Evolutionary conservation across 2,329 filamentous ascomycete genomes (phyloP), one percentile per base, ranked within the genome.

Genomic region (Endoconidiophora polonica): DNA sequence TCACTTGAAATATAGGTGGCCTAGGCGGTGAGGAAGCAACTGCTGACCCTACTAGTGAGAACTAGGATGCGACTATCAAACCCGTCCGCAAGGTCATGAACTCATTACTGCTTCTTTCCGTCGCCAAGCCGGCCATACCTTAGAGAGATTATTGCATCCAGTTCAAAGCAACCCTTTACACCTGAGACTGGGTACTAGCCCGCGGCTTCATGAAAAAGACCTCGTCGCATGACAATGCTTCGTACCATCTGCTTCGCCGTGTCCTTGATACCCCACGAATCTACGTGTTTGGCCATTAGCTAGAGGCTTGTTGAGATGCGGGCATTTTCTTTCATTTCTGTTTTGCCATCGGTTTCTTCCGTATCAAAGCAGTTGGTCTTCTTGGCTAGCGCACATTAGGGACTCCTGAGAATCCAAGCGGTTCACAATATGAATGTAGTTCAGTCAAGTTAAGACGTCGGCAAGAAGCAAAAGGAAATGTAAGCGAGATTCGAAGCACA

Each of bases 121-220:
- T 64, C 0, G 53, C 67, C 2, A 41, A 58, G 0, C 61, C 66
- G 0, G 63, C 63, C 0, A 59, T 64, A 1, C 65, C 64, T 0
- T 59, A 61, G 1, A 63, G 66, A 0, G 65, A 71, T 36, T 40
- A 64, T 54, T 57, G 67, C 59, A 56, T 75, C 9, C 47, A 66
- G 39, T 57, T 78, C 1, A 67, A 72, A 2, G 68, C 70, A 2
- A 74, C 70, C 46, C 76, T 77, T 54, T 68, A 72, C 56, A 77
- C 75, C 46, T 68, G 72, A 2, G 68, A 66, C 29, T 75, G 73
- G 65, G 61, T 68, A 0, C 61, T 78, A 0, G 66, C 67, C 1
- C 68, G 73, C 1, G 74, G 73, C 1, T 74, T 70, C 58, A 71
- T 78, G 56, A 77, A 77, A 55, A 60, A 62, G 3, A 71, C 66